Evolutionary conservation across 805 yeast species (phyloP).

Genomic region (Candida berthetii): DNA sequence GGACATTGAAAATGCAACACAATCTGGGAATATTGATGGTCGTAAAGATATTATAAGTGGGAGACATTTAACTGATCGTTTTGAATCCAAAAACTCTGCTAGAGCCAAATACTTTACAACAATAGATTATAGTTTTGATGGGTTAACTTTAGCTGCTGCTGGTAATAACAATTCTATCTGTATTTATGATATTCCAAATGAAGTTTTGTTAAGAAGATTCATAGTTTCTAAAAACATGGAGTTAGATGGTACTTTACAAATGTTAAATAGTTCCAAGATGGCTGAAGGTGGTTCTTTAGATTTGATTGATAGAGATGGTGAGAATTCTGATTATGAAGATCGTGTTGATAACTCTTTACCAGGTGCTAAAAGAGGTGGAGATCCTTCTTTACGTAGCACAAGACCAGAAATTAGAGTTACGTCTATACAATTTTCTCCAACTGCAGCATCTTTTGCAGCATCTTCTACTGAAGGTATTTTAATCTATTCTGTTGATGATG

Average conservation of each 20-base stretch:
- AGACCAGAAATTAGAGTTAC: constrained; percentile 84
- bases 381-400: constrained; percentile 65
- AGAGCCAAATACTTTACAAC: constrained; percentile 82
- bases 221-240: constrained; percentile 86
- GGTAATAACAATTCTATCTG: constrained; percentile 92
- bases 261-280: constrained; percentile 73
- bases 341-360: constrained; percentile 73
- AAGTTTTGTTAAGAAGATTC: constrained; percentile 77
- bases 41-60: constrained; percentile 84
- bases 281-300: constrained; percentile 87
- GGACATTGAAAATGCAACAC: constrained; percentile 78
- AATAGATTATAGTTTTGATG: constrained; percentile 84
- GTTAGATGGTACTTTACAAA: constrained; percentile 78
- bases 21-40: constrained; percentile 79
- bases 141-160: constrained; percentile 81
- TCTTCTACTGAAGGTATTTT: constrained; percentile 93
- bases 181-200: constrained; percentile 83
- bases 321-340: constrained; percentile 79
- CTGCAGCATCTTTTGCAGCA: constrained; percentile 86
- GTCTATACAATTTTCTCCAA: constrained; percentile 78
- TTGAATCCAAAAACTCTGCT: constrained; percentile 71
- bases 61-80: constrained; percentile 75
- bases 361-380: constrained; percentile 79
- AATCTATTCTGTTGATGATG: constrained; percentile 72
- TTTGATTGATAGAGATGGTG: constrained; percentile 79